Evolutionary conservation across 305 asterid genomes (phyloP).

Genomic region (Rubia peregrina): DNA sequence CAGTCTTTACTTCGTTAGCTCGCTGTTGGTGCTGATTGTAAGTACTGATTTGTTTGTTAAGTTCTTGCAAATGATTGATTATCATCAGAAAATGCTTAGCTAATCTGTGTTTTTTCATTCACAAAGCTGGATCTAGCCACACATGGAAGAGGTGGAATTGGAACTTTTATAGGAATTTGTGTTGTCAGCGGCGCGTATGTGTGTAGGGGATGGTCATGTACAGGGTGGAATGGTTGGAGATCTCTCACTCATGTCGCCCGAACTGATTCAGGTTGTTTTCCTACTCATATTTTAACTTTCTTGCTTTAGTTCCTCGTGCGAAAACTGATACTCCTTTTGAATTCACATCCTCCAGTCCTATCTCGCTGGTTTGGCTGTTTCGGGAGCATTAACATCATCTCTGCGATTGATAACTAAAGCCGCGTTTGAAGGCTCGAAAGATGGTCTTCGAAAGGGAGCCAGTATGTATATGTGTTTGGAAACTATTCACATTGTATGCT

Average conservation of each 20-base stretch:
- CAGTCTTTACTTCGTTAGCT: conserved; percentile 26
- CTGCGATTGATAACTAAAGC: conserved; percentile 44
- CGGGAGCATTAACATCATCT: conserved; percentile 42
- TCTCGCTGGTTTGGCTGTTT: conserved; percentile 37
- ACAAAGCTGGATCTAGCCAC: conserved; percentile 40
- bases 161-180: conserved; percentile 32
- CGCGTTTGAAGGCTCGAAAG: conserved; percentile 26
- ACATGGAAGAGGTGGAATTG: conserved; percentile 37
- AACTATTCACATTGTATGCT: neutral
- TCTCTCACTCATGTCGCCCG: conserved; percentile 33
- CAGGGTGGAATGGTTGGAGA: conserved; percentile 48
- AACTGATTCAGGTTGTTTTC: conserved; percentile 31
- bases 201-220: conserved; percentile 40
- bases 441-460: conserved; percentile 44
- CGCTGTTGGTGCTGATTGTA: conserved; percentile 36
- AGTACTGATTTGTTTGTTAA: conserved; percentile 12
- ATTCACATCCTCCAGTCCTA: conserved; percentile 27
- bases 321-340: neutral
- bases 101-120: neutral
- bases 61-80: neutral
- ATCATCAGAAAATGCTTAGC: no score
- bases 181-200: conserved; percentile 31
- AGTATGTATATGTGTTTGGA: conserved; percentile 19
- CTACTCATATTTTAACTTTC: neutral
- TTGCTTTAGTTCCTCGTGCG: neutral